Evolutionary conservation across 805 yeast species (phyloP), one percentile per base, ranked within the genome.

Genomic region (Candida andamanensis): DNA sequence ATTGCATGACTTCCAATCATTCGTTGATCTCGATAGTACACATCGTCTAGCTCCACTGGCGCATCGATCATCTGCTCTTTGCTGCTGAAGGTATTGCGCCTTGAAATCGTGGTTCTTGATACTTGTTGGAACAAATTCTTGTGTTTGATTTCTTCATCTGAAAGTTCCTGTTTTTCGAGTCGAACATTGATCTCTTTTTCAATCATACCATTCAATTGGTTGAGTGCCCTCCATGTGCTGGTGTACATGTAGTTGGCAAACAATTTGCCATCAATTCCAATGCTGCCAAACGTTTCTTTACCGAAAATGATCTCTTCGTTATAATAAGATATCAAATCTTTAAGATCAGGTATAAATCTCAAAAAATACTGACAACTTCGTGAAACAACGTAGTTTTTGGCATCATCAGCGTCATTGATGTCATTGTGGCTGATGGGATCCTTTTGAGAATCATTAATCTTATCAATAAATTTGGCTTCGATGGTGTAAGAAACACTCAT

Each of bases 381-480:
- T 4, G 69, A 60, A 10, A 66, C 51, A 9, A 60, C 58, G 39
- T 62, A 66, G 31, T 61, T 54, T 18, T 50, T 42, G 24, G 52
- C 54, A 9, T 52, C 42, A 26, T 51, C 45, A 5, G 66, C 56
- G 27, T 58, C 60, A 37, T 65, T 63, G 36, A 66, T 58, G 28
- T 63, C 67, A 28, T 51, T 44, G 9, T 60, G 56, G 11, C 55
- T 50, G 1, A 63, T 39, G 1, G 61, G 50, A 15, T 42, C 47
- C 24, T 50, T 35, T 28, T 52, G 57, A 17, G 56, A 55, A 11
- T 56, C 52, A 33, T 57, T 50, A 21, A 52, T 26, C 35, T 63
- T 59, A 30, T 78, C 81, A 17, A 77, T 70, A 27, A 76, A 56
- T 34, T 69, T 67, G n/a, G 76, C 75, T 37, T 71, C 76, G 13